phyloP scores from a whole-genome alignment of 2,329 filamentous ascomycete species.

The Fusarium cyanostomum region DNA sequence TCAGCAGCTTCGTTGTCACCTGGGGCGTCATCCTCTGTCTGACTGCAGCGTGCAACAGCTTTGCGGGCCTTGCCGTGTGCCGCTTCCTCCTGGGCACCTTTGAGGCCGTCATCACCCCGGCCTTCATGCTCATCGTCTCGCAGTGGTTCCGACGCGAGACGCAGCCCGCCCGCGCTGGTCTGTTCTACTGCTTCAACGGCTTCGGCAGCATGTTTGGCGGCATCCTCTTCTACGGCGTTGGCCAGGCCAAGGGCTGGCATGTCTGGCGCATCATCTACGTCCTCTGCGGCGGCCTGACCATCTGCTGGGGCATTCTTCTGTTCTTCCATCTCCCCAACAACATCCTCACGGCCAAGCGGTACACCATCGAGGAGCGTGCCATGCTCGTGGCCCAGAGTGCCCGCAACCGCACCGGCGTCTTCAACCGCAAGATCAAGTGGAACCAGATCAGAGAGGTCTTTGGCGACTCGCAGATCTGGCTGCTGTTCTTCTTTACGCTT shows the following conservation, averaged over 20 bases:
- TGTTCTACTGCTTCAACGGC: conserved; percentile 56
- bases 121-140: conserved; percentile 61
- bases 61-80: conserved; percentile 55
- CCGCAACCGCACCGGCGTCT: conserved; percentile 57
- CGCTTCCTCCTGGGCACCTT: conserved; percentile 59
- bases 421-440: conserved; percentile 60
- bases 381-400: conserved; percentile 71
- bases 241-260: conserved; percentile 56
- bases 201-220: conserved; percentile 55
- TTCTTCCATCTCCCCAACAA: conserved; percentile 58
- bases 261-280: conserved; percentile 65
- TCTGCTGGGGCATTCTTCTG: conserved; percentile 58
- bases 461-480: conserved; percentile 61
- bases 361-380: conserved; percentile 40
- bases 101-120: conserved; percentile 59
- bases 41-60: conserved; percentile 54
- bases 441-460: conserved; percentile 60
- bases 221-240: conserved; percentile 62
- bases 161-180: conserved; percentile 57
- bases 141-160: conserved; percentile 60
- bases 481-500: conserved; percentile 63
- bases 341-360: conserved; percentile 49
- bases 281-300: conserved; percentile 58
- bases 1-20: conserved; percentile 46
- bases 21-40: conserved; percentile 56